phyloP scores from a whole-genome alignment of 1,139 yeast genomes.

The Blastobotrys persicus region DNA sequence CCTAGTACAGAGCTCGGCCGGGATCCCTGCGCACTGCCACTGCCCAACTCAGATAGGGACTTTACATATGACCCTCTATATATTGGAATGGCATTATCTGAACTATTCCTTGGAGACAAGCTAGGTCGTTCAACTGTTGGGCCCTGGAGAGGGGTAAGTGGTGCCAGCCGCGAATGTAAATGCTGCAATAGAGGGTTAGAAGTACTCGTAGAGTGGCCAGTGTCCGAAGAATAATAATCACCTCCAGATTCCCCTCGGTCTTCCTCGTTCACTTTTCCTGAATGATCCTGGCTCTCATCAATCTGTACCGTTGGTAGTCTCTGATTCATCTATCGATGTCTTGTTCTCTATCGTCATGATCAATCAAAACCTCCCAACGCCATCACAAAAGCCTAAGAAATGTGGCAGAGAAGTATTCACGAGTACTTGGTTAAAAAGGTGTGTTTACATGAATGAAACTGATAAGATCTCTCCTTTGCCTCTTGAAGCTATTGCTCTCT shows the following conservation, averaged over 20 bases:
- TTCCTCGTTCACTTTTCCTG: background rate
- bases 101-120: slow-evolving; percentile 7
- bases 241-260: background rate
- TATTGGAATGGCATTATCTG: slow-evolving; percentile 17
- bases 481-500: too few species aligned
- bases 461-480: too few species aligned
- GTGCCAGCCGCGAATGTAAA: slow-evolving; percentile 5
- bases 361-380: background rate
- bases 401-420: slow-evolving; percentile 31
- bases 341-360: background rate
- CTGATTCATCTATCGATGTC: background rate
- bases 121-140: slow-evolving; percentile 8
- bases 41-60: slow-evolving; percentile 9
- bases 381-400: slow-evolving; percentile 7
- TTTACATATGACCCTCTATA: slow-evolving; percentile 26
- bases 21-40: background rate
- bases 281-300: background rate
- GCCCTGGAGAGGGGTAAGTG: background rate
- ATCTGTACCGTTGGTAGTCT: slow-evolving; percentile 4
- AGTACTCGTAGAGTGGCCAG: slow-evolving; percentile 3
- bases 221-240: background rate
- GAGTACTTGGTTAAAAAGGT: slow-evolving; percentile 29
- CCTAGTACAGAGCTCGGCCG: background rate
- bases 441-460: slow-evolving; percentile 11
- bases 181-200: slow-evolving; percentile 1